Evolutionary conservation across 2,329 filamentous ascomycete genomes (phyloP).

Genomic region (Amesomyces nigricolor): DNA sequence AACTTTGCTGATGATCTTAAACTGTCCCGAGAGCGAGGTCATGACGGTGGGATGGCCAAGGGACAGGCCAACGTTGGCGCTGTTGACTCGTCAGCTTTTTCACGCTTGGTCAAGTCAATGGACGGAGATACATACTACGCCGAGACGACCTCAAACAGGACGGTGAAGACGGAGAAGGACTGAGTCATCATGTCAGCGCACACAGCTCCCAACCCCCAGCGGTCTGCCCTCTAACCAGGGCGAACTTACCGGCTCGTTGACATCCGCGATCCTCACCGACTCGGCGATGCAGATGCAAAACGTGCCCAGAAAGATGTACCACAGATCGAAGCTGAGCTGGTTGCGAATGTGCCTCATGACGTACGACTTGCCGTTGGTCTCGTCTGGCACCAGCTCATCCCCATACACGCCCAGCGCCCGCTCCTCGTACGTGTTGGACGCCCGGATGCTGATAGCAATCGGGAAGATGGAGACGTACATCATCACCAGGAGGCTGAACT

Average conservation of each 20-base stretch:
- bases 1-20: slow-evolving; percentile 65
- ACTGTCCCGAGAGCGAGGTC: slow-evolving; percentile 74
- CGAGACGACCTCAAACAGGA: slow-evolving; percentile 79
- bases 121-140: slow-evolving; percentile 51
- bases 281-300: slow-evolving; percentile 33
- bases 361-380: slow-evolving; percentile 27
- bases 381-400: slow-evolving; percentile 36
- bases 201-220: too few species aligned
- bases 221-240: too few species aligned
- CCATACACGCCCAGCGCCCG: slow-evolving; percentile 44
- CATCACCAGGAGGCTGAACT: slow-evolving; percentile 42
- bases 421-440: slow-evolving; percentile 58
- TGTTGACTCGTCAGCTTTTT: not conserved
- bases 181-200: not conserved
- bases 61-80: slow-evolving; percentile 82
- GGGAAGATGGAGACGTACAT: slow-evolving; percentile 62
- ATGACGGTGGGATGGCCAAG: slow-evolving; percentile 73
- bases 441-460: slow-evolving; percentile 55
- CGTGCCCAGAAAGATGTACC: slow-evolving; percentile 35
- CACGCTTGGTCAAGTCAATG: not conserved
- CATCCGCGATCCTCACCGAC: slow-evolving; percentile 12
- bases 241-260: slow-evolving; percentile 1
- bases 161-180: slow-evolving; percentile 46
- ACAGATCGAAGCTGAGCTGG: slow-evolving; percentile 37
- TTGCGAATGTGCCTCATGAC: slow-evolving; percentile 34